A percentile compares a stretch with the other conserved stretches of the same genome.
Conservation (phyloP, 495 filamentous ascomycete genomes). For the Saxophila tyrrhenica region DNA sequence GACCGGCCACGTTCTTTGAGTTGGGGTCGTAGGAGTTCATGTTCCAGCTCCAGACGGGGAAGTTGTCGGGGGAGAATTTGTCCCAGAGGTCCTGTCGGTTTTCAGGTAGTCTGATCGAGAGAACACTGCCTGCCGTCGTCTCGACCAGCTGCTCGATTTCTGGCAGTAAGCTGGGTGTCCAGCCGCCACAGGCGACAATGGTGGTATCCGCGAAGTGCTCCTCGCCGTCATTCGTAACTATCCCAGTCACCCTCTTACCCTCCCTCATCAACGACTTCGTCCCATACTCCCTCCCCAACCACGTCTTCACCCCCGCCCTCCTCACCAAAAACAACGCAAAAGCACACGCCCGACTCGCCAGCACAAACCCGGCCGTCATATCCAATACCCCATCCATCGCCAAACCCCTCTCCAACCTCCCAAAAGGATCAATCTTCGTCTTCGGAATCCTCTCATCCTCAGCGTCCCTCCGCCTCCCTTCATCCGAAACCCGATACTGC, state of each 20-base stretch:
- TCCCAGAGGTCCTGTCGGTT: conserved; percentile 1
- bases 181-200: conserved; percentile 37
- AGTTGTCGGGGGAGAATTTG: neutral
- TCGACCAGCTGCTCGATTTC: conserved; percentile 5
- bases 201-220: conserved; percentile 31
- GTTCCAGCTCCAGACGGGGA: conserved; percentile 9
- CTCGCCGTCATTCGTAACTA: conserved; percentile 31
- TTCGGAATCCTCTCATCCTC: neutral
- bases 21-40: neutral
- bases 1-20: neutral
- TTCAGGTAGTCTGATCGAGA: conserved; percentile 1
- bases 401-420: neutral
- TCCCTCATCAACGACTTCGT: neutral
- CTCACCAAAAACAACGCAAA: neutral
- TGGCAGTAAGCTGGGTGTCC: conserved; percentile 29
- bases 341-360: conserved; percentile 3
- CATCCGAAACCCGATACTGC: neutral
- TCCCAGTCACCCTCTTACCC: conserved; percentile 20
- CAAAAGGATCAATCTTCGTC: conserved; percentile 6
- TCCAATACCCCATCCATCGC: conserved; percentile 1
- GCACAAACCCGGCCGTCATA: conserved; percentile 6
- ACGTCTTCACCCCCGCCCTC: neutral
- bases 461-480: neutral
- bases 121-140: conserved; percentile 6
- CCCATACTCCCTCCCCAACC: neutral